A percentile compares a stretch with the other conserved stretches of the same genome.
Evolutionary conservation across 1,139 yeast genomes (phyloP).

Genomic region (Sugiyamaella xylanicola): DNA sequence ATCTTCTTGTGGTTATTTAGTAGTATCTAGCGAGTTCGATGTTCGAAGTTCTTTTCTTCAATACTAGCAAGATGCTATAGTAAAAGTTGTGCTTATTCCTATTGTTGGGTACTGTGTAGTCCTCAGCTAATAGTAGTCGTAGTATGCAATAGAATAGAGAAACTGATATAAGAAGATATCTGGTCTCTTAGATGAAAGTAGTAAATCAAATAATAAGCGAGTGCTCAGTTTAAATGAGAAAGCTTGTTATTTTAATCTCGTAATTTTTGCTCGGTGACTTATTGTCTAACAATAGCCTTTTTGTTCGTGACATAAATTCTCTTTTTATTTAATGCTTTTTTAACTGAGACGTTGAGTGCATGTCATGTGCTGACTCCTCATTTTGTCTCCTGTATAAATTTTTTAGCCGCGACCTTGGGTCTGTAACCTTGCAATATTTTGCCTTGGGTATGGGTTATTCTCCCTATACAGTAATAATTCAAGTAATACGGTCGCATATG

Average conservation of each 20-base stretch:
- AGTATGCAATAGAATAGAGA: no score
- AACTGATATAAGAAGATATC: no score
- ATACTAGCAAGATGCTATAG: no score
- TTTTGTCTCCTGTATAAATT: background rate
- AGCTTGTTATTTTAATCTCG: no score
- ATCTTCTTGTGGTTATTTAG: slow-evolving; percentile 26
- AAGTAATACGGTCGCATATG: background rate
- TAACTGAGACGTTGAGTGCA: background rate
- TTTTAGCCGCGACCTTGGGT: slow-evolving; percentile 7
- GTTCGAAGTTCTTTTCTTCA: no score
- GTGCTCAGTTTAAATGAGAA: background rate
- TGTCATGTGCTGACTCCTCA: slow-evolving; percentile 13
- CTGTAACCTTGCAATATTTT: background rate
- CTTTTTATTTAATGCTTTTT: background rate
- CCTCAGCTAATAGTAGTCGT: no score
- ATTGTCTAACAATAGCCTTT: background rate
- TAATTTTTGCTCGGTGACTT: background rate
- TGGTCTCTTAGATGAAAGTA: no score
- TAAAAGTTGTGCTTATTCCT: no score
- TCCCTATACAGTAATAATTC: background rate
- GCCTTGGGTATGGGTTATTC: background rate
- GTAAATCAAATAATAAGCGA: background rate
- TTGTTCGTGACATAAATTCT: background rate
- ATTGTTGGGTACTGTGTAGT: no score
- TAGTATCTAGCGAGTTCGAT: no score